Conservation (phyloP, 345 rosid species). For the Salix exigua region DNA sequence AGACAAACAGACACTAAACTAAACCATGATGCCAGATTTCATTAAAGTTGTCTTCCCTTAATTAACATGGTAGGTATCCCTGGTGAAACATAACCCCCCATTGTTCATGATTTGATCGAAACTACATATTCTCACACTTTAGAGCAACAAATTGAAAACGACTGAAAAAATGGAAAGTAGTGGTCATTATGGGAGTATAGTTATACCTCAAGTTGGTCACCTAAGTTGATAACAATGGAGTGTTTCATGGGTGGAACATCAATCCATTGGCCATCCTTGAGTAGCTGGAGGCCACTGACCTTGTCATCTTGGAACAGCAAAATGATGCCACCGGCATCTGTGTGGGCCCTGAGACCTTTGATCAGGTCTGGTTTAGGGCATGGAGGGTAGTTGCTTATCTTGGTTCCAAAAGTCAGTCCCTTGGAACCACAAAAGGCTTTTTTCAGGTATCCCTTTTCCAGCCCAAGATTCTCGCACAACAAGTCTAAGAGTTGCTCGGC, state of each 20-base stretch:
- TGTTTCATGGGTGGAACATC: constrained; percentile 80
- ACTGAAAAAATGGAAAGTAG: neutral
- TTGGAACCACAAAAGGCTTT: constrained; percentile 60
- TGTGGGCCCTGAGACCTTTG: constrained; percentile 92
- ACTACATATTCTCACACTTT: neutral
- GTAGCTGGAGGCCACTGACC: constrained; percentile 94
- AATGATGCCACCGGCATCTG: constrained; percentile 93
- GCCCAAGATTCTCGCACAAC: constrained; percentile 77
- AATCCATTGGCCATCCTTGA: constrained; percentile 77
- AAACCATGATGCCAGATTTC: neutral
- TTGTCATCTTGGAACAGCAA: constrained; percentile 81
- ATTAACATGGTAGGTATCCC: neutral
- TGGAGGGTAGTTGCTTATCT: constrained; percentile 88
- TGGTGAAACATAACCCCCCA: neutral
- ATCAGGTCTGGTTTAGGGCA: constrained; percentile 89
- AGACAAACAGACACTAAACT: neutral
- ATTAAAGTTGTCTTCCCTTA: neutral
- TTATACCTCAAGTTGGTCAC: constrained; percentile 90
- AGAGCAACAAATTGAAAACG: neutral
- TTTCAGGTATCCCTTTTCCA: constrained; percentile 77
- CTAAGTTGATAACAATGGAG: constrained; percentile 85
- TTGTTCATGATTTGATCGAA: neutral
- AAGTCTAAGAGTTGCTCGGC: constrained; percentile 79
- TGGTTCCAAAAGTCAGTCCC: constrained; percentile 78
- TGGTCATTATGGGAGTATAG: neutral